Conservation (phyloP, 108 stramenopile species). For the Nitzschia sp. region DNA sequence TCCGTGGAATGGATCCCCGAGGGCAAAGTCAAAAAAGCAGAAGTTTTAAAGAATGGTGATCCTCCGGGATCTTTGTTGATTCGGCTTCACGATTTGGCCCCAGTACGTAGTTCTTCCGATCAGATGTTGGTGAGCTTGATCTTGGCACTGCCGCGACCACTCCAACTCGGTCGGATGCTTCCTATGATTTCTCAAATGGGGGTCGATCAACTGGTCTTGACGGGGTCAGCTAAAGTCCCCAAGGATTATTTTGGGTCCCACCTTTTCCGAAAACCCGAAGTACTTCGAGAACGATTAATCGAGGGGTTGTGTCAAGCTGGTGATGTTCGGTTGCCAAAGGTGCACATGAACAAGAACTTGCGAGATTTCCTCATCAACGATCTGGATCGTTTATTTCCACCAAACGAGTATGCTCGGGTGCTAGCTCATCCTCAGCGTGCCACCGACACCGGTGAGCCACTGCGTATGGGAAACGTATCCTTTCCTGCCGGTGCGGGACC, state of each 20-base stretch:
- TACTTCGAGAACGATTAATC: constrained; percentile 56
- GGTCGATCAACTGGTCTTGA: constrained; percentile 76
- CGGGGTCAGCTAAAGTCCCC: constrained; percentile 75
- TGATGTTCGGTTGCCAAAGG: constrained; percentile 68
- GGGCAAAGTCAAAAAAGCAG: constrained; percentile 77
- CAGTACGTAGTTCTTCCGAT: constrained; percentile 23
- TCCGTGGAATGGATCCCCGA: constrained; percentile 78
- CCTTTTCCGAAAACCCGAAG: constrained; percentile 73
- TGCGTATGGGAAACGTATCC: constrained; percentile 56
- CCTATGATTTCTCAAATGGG: constrained; percentile 91
- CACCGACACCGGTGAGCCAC: constrained; percentile 16
- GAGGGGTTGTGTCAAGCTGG: constrained; percentile 84
- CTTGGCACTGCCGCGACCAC: constrained; percentile 88
- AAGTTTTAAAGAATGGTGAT: constrained; percentile 69
- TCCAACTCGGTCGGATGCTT: constrained; percentile 81
- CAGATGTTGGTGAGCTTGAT: constrained; percentile 63
- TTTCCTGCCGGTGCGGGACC: constrained; percentile 51
- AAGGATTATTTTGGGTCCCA: constrained; percentile 94
- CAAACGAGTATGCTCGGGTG: constrained; percentile 61
- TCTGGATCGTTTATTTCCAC: constrained; percentile 68
- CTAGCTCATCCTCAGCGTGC: constrained; percentile 79
- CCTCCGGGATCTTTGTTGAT: constrained; percentile 73
- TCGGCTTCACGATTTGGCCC: constrained; percentile 38
- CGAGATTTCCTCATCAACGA: constrained; percentile 56
- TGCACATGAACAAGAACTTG: constrained; percentile 49